Evolutionary conservation across 192 early-diverging fungal species (phyloP).

Genomic region (Backusella australiensis): DNA sequence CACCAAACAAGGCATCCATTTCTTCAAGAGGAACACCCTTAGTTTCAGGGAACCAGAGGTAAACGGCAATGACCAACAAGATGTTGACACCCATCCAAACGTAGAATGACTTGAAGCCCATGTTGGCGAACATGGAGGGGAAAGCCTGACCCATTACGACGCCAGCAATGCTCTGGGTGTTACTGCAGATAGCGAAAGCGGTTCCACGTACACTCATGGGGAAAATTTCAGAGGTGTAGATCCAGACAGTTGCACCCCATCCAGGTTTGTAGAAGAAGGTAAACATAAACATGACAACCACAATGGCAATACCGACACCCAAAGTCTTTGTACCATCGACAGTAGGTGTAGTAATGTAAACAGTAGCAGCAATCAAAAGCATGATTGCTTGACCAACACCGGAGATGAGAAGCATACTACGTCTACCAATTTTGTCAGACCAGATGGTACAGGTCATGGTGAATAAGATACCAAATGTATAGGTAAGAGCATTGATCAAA

Average conservation of each 20-base stretch:
- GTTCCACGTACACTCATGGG: slow-evolving; percentile 58
- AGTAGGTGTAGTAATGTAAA: slow-evolving; percentile 11
- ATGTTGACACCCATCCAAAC: slow-evolving; percentile 34
- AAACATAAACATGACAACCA: slow-evolving; percentile 44
- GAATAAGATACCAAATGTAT: slow-evolving; percentile 28
- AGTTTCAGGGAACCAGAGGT: slow-evolving; percentile 43
- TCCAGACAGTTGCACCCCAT: slow-evolving; percentile 64
- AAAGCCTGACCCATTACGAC: slow-evolving; percentile 45
- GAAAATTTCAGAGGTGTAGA: slow-evolving; percentile 63
- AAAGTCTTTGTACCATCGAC: slow-evolving; percentile 11
- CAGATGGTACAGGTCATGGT: slow-evolving; percentile 13
- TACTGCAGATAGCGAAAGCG: slow-evolving; percentile 46
- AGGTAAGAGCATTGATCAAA: slow-evolving; percentile 26
- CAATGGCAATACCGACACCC: slow-evolving; percentile 19
- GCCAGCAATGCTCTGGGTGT: slow-evolving; percentile 60
- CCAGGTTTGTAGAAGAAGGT: slow-evolving; percentile 52
- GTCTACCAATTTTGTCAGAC: slow-evolving; percentile 16
- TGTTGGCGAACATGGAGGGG: slow-evolving; percentile 34
- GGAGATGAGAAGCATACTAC: slow-evolving; percentile 1
- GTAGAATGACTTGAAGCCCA: slow-evolving; percentile 30
- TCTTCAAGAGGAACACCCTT: slow-evolving; percentile 57
- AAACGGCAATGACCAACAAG: slow-evolving; percentile 35
- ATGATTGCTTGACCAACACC: slow-evolving; percentile 15
- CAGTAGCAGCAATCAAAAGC: slow-evolving; percentile 17
- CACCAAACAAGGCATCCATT: slow-evolving; percentile 51